Conservation (phyloP, 768 basidiomycete genomes). For the Rhizopogon vinicolor region DNA sequence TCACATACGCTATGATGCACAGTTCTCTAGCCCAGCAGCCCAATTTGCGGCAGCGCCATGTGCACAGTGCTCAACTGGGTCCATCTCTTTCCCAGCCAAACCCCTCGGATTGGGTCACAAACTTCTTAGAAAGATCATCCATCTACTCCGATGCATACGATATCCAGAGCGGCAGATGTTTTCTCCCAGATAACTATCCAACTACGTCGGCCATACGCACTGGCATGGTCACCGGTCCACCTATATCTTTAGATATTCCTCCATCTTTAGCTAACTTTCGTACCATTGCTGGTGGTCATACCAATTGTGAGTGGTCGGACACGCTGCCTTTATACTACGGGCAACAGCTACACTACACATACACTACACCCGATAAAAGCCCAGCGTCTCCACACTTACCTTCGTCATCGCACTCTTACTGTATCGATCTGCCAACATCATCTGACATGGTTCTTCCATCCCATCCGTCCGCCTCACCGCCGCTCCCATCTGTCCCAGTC, state of each 20-base stretch:
- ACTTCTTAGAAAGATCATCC: conserved; percentile 28
- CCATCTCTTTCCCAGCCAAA: conserved; percentile 9
- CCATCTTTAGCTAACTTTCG: conserved; percentile 16
- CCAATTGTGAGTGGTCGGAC: conserved; percentile 22
- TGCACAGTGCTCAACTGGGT: conserved; percentile 5
- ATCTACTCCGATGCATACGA: conserved; percentile 12
- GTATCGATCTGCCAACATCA: conserved; percentile 7
- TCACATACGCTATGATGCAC: conserved; percentile 7
- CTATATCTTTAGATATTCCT: conserved; percentile 14
- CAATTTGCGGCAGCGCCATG: conserved; percentile 13
- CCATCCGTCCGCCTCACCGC: conserved; percentile 3
- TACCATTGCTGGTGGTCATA: conserved; percentile 15
- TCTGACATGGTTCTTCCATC: conserved; percentile 6
- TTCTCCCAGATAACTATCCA: conserved; percentile 4
- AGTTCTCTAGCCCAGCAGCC: conserved; percentile 8
- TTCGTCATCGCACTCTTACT: conserved; percentile 4
- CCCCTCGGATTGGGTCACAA: conserved; percentile 19
- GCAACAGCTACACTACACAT: conserved; percentile 15
- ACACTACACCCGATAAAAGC: conserved; percentile 11
- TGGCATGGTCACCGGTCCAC: conserved; percentile 4
- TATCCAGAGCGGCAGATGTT: conserved; percentile 6
- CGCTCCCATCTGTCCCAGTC: background rate
- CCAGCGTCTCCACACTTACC: background rate
- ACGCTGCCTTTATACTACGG: conserved; percentile 13
- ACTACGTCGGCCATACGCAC: conserved; percentile 8